Evolutionary conservation across 1,139 yeast genomes (phyloP).

Genomic region (Candida pseudoviswanathii): DNA sequence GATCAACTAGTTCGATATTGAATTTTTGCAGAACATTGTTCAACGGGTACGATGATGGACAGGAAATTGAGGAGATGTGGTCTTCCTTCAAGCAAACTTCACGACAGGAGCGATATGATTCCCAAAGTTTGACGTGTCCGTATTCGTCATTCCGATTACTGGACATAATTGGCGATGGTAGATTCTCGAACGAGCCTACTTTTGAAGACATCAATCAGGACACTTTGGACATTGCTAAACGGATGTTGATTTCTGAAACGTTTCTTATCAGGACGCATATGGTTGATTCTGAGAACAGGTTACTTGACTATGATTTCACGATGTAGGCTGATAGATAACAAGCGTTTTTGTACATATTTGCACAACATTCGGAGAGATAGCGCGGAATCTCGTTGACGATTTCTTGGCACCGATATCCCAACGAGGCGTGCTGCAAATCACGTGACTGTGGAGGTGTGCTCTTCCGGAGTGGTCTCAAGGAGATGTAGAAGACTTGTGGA

Average conservation of each 20-base stretch:
- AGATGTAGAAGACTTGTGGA: neutral
- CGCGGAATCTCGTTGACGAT: neutral
- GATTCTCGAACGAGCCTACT: neutral
- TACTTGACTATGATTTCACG: slow-evolving; percentile 6
- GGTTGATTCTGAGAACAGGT: neutral
- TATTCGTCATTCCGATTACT: neutral
- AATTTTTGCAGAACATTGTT: slow-evolving; percentile 20
- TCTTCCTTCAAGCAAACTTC: neutral
- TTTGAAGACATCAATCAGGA: slow-evolving; percentile 1
- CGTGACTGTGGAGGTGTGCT: neutral
- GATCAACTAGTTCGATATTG: slow-evolving; percentile 19
- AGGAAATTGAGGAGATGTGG: slow-evolving; percentile 7
- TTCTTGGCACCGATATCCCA: neutral
- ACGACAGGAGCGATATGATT: neutral
- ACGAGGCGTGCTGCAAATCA: neutral
- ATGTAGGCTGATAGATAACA: neutral
- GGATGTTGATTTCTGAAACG: slow-evolving; percentile 3
- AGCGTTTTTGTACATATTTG: no score
- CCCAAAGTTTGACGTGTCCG: neutral
- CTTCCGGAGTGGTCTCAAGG: neutral
- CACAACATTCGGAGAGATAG: no score
- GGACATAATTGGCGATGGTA: neutral
- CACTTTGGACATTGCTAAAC: slow-evolving; percentile 1
- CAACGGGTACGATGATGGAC: slow-evolving; percentile 39
- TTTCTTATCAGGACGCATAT: neutral